Base-by-base conservation (phyloP, 2,329 filamentous ascomycete genomes). In the Botrytis byssoidea region DNA sequence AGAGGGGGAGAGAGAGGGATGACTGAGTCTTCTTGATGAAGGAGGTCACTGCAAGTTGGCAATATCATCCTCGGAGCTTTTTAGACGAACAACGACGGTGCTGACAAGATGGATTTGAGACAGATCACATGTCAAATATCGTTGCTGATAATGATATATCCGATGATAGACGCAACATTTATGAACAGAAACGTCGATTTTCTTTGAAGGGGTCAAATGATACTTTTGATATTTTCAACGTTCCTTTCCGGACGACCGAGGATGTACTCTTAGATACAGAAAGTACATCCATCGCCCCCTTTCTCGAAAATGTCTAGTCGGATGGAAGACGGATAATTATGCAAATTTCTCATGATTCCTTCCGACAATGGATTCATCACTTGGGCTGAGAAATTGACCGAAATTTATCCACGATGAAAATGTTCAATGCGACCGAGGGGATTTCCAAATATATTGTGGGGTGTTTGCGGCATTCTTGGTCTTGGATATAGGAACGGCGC, bases 231-330 rank as follows among this genome's bases (percentile, higher is more conserved):
- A 25, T 65, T 25, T 40, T 5, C 32, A 55, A 67, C 35, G 46
- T 67, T 55, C 46, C 64, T 66, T 71, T 42, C 59, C 70, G 32
- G 44, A 57, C 32, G 70, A 25, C 70, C 59, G 70, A 71, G 70
- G 46, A 66, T 71, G 32, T 55, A 40, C 44, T 42, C 25, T 25
- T n/a, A 63, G 3, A 40, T 63, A 37, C 14, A n/a, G 14, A 25
- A n/a, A 55, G n/a, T 29, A 29, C 25, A 57, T 29, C 29, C 25
- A 59, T 29, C 29, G 5, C 42, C 44, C 32, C 44, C 44, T 64
- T 37, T 61, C 22, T 1, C 32, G 7, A 9, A 37, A 35, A 37
- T 22, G 44, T 8, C 29, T 64, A 40, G 25, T 16, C 35, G n/a
- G 3, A 42, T 65, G 25, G 60, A 40, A 32, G 70, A 42, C n/a